phyloP scores from a whole-genome alignment of 2,329 filamentous ascomycete species.

The Cryphonectria nitschkei region DNA sequence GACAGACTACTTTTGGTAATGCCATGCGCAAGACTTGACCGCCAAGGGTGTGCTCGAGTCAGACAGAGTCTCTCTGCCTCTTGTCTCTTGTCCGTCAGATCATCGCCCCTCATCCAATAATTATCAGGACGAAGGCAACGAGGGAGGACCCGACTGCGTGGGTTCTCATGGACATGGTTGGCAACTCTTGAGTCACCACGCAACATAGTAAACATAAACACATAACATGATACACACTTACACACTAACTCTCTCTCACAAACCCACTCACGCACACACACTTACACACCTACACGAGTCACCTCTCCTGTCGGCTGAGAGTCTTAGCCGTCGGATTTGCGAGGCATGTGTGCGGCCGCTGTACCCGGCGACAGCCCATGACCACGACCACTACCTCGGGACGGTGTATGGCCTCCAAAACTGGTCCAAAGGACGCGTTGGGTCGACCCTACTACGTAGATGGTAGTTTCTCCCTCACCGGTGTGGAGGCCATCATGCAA shows the following conservation, averaged over 20 bases:
- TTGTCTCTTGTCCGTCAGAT: background rate
- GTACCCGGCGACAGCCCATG: background rate
- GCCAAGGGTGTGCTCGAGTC: conserved; percentile 7
- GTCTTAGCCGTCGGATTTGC: background rate
- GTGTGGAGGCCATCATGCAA: conserved; percentile 26
- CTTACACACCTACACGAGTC: background rate
- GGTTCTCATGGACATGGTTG: background rate
- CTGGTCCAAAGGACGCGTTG: background rate
- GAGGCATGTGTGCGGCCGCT: background rate
- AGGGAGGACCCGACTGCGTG: background rate
- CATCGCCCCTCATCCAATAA: background rate
- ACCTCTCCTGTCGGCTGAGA: background rate
- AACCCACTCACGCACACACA: background rate
- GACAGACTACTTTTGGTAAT: background rate
- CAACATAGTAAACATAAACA: background rate
- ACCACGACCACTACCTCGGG: background rate
- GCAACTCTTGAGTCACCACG: background rate
- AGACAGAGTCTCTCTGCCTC: background rate
- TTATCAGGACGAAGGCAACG: background rate
- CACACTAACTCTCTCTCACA: background rate
- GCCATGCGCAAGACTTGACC: conserved; percentile 4
- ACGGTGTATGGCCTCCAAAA: background rate
- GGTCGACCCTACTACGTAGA: conserved; percentile 2
- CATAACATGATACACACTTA: background rate
- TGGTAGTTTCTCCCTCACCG: conserved; percentile 21